Percentiles rank a stretch among this genome's conserved stretches.
These are phyloP conservation scores for Neostapfia colusana DNA, from an alignment of 176 grass and related monocot genomes.

Conservation along the genomic window DNA sequence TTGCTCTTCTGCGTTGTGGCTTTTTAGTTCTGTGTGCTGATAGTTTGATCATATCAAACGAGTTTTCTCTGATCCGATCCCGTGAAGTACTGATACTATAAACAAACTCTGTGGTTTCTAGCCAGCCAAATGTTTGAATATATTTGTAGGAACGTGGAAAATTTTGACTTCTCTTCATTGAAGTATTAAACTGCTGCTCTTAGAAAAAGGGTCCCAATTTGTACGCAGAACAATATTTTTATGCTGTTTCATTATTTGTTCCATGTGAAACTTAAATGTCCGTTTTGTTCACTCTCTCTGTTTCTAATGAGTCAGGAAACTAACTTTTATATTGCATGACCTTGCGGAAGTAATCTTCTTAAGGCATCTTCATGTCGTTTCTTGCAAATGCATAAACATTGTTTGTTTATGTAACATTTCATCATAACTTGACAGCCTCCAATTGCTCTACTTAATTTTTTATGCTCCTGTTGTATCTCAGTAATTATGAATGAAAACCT, in stretches of 20 bases:
- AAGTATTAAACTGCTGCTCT: neutral
- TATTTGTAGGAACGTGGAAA: neutral
- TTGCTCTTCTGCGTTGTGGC: too few species aligned
- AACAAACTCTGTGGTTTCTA: too few species aligned
- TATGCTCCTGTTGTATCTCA: neutral
- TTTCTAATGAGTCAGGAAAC: constrained; percentile 1
- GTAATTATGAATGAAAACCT: neutral
- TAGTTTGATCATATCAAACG: too few species aligned
- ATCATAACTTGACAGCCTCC: neutral
- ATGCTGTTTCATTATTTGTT: neutral
- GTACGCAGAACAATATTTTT: neutral
- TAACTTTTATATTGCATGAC: neutral
- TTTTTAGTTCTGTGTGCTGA: too few species aligned
- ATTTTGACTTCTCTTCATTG: constrained; percentile 20
- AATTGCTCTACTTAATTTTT: constrained; percentile 4
- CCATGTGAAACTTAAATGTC: neutral
- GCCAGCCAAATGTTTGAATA: too few species aligned
- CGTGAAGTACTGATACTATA: too few species aligned
- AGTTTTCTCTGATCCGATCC: too few species aligned
- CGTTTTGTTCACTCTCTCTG: neutral
- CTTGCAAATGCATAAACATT: neutral
- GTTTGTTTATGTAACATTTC: neutral
- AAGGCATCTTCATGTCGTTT: constrained; percentile 11
- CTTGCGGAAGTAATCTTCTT: neutral
- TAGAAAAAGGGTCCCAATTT: neutral